Evolutionary conservation across 345 rosid genomes (phyloP), one percentile per base, ranked within the genome.

Genomic region (Trapa incisa): DNA sequence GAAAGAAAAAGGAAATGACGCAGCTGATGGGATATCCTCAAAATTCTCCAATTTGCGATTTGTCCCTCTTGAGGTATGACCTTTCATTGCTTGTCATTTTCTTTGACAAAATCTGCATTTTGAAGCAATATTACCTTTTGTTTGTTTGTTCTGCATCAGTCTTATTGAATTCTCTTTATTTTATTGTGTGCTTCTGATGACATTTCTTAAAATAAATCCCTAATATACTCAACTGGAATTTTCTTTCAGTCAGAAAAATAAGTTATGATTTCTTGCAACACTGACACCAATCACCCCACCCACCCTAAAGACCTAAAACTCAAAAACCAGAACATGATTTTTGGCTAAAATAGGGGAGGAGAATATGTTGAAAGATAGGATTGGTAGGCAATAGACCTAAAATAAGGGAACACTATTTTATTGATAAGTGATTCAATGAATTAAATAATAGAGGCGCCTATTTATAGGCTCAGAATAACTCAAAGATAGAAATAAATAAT

Each of bases 1-100:
- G 97, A 91, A 86, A 75, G 87, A 76, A 76, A 89, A 96, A 82
- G 84, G 88, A 61, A 87, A 80, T 72, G 90, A 84, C 43, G 45
- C 80, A 67, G 78, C 85, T 5, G 95, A 89, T 74, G 89, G 87
- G 52, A 72, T 81, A 42, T 83, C 91, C 75, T 77, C 86, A 37
- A 87, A 80, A 73, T 87, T 94, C 85, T 76, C 85, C 86, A 85
- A 86, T 76, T 72, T 94, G 87, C 87, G 97, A 61, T 94, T 94
- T 79, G 86, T 94, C 68, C 74, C 91, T 56, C 96, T 94, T 61
- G 99, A 94, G 96, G 99, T 94, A 79, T 61, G 75, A 66, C 65
- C 64, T 72, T 60, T 73, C 65, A 14, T 41, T 48, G 8, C 11
- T 47, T 35, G 29, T 69, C 67, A 17, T 58, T 35, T 58, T 58